phyloP scores from a whole-genome alignment of 2,329 filamentous ascomycete genomes.

The Monosporascus ibericus region DNA sequence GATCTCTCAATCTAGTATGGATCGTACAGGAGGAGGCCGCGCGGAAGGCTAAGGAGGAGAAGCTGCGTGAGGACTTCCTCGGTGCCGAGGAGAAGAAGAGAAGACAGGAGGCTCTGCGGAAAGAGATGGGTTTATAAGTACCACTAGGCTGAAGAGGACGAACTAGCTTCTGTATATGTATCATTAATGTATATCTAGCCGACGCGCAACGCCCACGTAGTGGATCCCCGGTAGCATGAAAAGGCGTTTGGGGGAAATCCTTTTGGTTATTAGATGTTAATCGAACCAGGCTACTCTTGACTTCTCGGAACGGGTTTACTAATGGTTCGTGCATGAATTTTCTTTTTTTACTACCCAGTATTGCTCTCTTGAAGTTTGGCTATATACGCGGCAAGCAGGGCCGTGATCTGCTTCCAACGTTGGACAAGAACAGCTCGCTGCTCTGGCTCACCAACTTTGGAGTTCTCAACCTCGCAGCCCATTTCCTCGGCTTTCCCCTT shows the following conservation, averaged over 20 bases:
- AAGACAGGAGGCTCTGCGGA: constrained; percentile 36
- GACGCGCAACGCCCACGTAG: background rate
- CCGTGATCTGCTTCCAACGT: constrained; percentile 38
- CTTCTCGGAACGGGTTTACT: background rate
- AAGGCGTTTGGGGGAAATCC: background rate
- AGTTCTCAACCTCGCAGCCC: constrained; percentile 22
- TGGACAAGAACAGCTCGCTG: constrained; percentile 32
- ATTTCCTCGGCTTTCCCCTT: constrained; percentile 24
- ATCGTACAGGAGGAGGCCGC: constrained; percentile 34
- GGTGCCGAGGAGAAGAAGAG: constrained; percentile 31
- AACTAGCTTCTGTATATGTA: background rate
- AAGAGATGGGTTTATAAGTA: constrained; percentile 22
- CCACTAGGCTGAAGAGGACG: no score
- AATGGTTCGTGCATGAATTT: no score
- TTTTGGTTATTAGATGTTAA: background rate
- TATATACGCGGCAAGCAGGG: constrained; percentile 31
- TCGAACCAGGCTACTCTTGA: background rate
- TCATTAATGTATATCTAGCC: background rate
- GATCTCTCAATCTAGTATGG: constrained; percentile 32
- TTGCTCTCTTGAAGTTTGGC: constrained; percentile 17
- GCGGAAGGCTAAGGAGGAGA: constrained; percentile 28
- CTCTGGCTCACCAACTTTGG: constrained; percentile 21
- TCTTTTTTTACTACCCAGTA: background rate
- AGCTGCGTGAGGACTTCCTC: constrained; percentile 27
- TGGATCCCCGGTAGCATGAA: background rate